These are phyloP conservation scores for Microthlaspi erraticum DNA, from an alignment of 345 rosid species.

Conservation along the genomic window DNA sequence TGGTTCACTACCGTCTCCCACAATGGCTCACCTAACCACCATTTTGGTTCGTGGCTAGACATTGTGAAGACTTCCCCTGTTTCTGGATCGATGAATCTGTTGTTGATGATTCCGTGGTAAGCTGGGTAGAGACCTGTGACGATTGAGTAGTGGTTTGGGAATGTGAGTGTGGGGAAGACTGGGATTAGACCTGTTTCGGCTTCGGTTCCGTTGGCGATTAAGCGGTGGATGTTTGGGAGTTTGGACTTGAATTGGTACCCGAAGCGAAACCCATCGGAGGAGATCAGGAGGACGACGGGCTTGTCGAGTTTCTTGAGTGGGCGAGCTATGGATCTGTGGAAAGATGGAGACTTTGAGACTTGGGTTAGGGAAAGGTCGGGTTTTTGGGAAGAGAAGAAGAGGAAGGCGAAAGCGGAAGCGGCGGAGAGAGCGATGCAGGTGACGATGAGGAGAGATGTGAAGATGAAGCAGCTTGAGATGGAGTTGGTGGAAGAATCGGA, in stretches of 20 bases:
- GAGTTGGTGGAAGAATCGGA: conserved; percentile 33
- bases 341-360: conserved; percentile 38
- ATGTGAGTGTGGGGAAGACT: conserved; percentile 84
- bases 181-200: conserved; percentile 89
- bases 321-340: conserved; percentile 48
- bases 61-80: conserved; percentile 64
- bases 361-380: conserved; percentile 17
- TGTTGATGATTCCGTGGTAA: conserved; percentile 78
- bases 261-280: conserved; percentile 93
- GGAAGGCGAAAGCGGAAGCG: conserved; percentile 73
- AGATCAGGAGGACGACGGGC: conserved; percentile 77
- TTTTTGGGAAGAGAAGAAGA: conserved; percentile 55
- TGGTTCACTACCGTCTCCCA: conserved; percentile 93
- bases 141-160: conserved; percentile 94
- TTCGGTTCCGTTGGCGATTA: conserved; percentile 82
- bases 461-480: conserved; percentile 49
- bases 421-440: conserved; percentile 74
- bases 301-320: conserved; percentile 65
- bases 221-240: conserved; percentile 71
- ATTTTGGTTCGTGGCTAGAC: conserved; percentile 82
- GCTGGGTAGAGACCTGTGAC: conserved; percentile 95
- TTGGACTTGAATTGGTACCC: conserved; percentile 89
- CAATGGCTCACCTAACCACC: conserved; percentile 97
- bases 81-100: conserved; percentile 67
- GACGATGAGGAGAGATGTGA: conserved; percentile 59